Evolutionary conservation across 106 monocot species (phyloP).

Genomic region (Allium sativum): DNA sequence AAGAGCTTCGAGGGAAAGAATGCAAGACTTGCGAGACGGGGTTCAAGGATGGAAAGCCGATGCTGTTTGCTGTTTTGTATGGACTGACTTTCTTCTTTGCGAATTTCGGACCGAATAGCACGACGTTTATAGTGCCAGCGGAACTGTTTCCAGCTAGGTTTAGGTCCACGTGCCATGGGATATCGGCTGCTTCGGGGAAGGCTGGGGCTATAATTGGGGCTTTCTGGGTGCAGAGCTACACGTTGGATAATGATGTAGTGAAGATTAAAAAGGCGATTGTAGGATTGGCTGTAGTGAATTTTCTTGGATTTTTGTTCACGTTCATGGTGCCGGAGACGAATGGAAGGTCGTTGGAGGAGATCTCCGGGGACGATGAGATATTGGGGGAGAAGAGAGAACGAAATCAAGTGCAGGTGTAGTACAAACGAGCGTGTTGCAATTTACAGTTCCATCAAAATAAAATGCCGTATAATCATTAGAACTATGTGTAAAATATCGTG

Average conservation of each 20-base stretch:
- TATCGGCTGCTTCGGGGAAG: conserved; percentile 66
- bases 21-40: background rate
- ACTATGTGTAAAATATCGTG: too few species aligned
- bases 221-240: conserved; percentile 6
- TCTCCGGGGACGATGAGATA: conserved; percentile 13
- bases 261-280: conserved; percentile 3
- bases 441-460: too few species aligned
- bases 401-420: too few species aligned
- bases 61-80: conserved; percentile 36
- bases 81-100: conserved; percentile 56
- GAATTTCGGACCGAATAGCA: conserved; percentile 59
- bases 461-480: too few species aligned
- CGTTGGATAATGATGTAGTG: background rate
- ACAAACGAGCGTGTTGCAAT: too few species aligned
- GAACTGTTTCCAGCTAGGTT: conserved; percentile 70
- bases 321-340: conserved; percentile 18
- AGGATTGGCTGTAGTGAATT: conserved; percentile 2
- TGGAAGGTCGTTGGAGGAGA: conserved; percentile 22
- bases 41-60: conserved; percentile 8
- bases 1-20: conserved; percentile 3
- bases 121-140: conserved; percentile 81
- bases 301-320: conserved; percentile 12
- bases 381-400: background rate
- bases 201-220: conserved; percentile 71
- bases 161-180: conserved; percentile 69